A percentile compares a stretch with the other conserved stretches of the same genome.
These are phyloP conservation scores for Ulmus americana DNA, from an alignment of 331 rosid genomes.

Conservation along the genomic window DNA sequence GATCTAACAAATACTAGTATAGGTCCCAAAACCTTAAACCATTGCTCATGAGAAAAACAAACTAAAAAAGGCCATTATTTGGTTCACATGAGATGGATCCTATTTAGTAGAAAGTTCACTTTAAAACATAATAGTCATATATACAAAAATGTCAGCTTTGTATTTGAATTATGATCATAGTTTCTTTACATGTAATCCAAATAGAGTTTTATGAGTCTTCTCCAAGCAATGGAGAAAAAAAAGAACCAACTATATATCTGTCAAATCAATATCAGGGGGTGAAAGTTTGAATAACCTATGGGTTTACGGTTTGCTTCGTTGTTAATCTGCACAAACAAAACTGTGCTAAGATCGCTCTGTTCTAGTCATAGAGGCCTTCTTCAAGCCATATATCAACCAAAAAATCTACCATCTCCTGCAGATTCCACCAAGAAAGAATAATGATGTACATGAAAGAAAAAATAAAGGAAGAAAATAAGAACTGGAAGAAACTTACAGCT, in stretches of 20 bases:
- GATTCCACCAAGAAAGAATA: slow-evolving; percentile 9
- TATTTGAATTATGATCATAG: neutral
- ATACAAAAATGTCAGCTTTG: slow-evolving; percentile 18
- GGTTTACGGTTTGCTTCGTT: slow-evolving; percentile 15
- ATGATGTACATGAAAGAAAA: slow-evolving; percentile 12
- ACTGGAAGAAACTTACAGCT: slow-evolving; percentile 42
- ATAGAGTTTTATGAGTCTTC: neutral
- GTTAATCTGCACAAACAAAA: slow-evolving; percentile 36
- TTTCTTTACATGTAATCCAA: slow-evolving; percentile 19
- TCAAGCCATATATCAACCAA: slow-evolving; percentile 29
- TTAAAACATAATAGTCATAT: slow-evolving; percentile 7
- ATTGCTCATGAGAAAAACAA: too few species aligned
- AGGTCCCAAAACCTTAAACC: too few species aligned
- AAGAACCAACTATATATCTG: slow-evolving; percentile 25
- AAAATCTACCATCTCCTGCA: slow-evolving; percentile 62
- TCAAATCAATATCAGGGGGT: slow-evolving; percentile 15
- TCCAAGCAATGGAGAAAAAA: slow-evolving; percentile 10
- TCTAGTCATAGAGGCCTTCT: slow-evolving; percentile 45
- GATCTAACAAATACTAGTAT: too few species aligned
- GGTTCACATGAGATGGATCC: too few species aligned
- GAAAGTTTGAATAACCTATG: slow-evolving; percentile 22
- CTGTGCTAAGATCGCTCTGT: slow-evolving; percentile 22
- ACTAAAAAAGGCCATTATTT: too few species aligned
- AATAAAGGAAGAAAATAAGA: slow-evolving; percentile 12
- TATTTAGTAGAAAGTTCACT: neutral